phyloP scores from a whole-genome alignment of 73 alveolate genomes.

The Symbiodinium natans region DNA sequence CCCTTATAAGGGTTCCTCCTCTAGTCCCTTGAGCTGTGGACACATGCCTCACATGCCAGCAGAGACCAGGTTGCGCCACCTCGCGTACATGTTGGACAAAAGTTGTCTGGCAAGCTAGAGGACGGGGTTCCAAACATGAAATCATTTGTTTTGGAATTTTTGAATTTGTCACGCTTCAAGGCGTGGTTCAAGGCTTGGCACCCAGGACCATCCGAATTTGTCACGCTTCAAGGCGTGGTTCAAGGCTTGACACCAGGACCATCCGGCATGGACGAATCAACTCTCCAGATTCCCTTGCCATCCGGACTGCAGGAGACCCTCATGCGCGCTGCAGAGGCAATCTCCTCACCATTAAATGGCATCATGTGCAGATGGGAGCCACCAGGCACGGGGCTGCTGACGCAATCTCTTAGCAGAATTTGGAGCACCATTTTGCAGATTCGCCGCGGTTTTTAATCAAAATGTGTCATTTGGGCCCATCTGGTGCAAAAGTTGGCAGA shows the following conservation, averaged over 20 bases:
- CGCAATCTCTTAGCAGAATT: too few species aligned
- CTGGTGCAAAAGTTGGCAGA: too few species aligned
- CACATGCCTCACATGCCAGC: too few species aligned
- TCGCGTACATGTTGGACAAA: constrained; percentile 55
- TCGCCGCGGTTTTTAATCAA: too few species aligned
- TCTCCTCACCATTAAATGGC: constrained; percentile 71
- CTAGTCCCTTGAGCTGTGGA: too few species aligned
- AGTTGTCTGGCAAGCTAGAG: constrained; percentile 42
- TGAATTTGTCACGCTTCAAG: not conserved
- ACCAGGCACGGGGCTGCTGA: constrained; percentile 7
- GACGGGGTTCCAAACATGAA: too few species aligned
- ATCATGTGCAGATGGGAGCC: constrained; percentile 93
- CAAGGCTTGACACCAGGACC: not conserved
- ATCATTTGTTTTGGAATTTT: not conserved
- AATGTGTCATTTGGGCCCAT: too few species aligned
- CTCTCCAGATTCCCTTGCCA: too few species aligned
- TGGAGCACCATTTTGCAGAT: too few species aligned
- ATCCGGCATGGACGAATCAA: too few species aligned
- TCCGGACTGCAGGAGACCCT: constrained; percentile 76
- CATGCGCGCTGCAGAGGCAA: constrained; percentile 5
- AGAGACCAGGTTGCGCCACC: constrained; percentile 50
- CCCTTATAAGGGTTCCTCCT: too few species aligned
- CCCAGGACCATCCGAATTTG: not conserved
- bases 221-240: not conserved
- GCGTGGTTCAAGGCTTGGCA: not conserved